phyloP scores from a whole-genome alignment of 169 alveolate genomes.

The Besnoitia besnoiti region DNA sequence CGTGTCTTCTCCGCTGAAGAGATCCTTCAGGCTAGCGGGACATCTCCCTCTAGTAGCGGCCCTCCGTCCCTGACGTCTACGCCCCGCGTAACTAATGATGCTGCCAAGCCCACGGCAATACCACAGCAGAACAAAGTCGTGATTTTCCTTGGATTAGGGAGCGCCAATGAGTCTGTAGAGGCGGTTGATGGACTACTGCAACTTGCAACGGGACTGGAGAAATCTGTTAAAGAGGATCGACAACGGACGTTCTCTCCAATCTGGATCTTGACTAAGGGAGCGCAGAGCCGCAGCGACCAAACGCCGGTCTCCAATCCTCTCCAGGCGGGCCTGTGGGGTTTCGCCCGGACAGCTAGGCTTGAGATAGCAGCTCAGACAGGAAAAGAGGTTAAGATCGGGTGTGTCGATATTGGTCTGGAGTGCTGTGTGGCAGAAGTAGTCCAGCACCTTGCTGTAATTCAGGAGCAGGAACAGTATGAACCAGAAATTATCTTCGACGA shows the following conservation, averaged over 20 bases:
- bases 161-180: background rate
- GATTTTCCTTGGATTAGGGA: background rate
- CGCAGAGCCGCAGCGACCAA: background rate
- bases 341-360: conserved; percentile 73
- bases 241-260: background rate
- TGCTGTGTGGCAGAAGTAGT: conserved; percentile 16
- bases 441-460: conserved; percentile 48
- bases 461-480: conserved; percentile 36
- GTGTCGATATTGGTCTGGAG: conserved; percentile 64
- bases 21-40: background rate
- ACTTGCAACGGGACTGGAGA: background rate
- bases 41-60: background rate
- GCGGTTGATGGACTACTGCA: background rate
- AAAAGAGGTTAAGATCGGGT: conserved; percentile 42
- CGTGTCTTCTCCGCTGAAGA: background rate
- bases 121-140: background rate
- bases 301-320: background rate
- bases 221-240: background rate
- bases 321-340: conserved; percentile 80
- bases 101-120: background rate
- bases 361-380: conserved; percentile 63
- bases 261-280: conserved; percentile 34
- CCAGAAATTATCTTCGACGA: conserved; percentile 49
- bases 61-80: background rate
- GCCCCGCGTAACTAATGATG: background rate